Conservation (phyloP, 208 protist genomes). For the Leptomonas seymouri region DNA sequence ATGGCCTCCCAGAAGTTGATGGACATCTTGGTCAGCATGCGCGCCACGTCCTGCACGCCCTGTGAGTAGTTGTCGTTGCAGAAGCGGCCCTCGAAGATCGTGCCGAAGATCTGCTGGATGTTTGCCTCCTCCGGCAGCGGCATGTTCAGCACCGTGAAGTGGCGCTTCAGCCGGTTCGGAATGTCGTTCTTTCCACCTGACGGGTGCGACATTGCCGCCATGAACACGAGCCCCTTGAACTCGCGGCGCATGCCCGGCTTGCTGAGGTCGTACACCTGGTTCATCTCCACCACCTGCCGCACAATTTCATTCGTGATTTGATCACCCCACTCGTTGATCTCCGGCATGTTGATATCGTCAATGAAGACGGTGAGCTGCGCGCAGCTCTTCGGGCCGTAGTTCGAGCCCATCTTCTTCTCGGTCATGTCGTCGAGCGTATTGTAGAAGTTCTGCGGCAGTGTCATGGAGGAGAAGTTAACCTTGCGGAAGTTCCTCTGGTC, state of each 20-base stretch:
- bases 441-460: slow-evolving; percentile 92
- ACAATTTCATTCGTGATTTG: slow-evolving; percentile 97
- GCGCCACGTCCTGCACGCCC: slow-evolving; percentile 85
- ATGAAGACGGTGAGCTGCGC: slow-evolving; percentile 93
- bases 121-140: slow-evolving; percentile 94
- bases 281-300: slow-evolving; percentile 91
- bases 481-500: slow-evolving; percentile 92
- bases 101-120: slow-evolving; percentile 95
- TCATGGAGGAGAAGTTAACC: slow-evolving; percentile 95
- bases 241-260: slow-evolving; percentile 94
- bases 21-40: slow-evolving; percentile 92
- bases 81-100: slow-evolving; percentile 93
- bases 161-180: slow-evolving; percentile 97
- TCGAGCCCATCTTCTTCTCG: slow-evolving; percentile 95
- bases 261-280: slow-evolving; percentile 86
- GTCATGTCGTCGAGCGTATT: slow-evolving; percentile 94
- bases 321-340: slow-evolving; percentile 96
- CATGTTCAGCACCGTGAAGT: slow-evolving; percentile 97
- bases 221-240: slow-evolving; percentile 95
- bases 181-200: slow-evolving; percentile 99
- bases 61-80: slow-evolving; percentile 87
- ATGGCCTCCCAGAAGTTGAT: slow-evolving; percentile 94
- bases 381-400: slow-evolving; percentile 94
- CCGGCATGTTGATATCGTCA: slow-evolving; percentile 97
- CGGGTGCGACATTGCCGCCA: slow-evolving; percentile 97